These are phyloP conservation scores for Didymella lethalis DNA, from an alignment of 2,329 filamentous ascomycete species.

Conservation along the genomic window DNA sequence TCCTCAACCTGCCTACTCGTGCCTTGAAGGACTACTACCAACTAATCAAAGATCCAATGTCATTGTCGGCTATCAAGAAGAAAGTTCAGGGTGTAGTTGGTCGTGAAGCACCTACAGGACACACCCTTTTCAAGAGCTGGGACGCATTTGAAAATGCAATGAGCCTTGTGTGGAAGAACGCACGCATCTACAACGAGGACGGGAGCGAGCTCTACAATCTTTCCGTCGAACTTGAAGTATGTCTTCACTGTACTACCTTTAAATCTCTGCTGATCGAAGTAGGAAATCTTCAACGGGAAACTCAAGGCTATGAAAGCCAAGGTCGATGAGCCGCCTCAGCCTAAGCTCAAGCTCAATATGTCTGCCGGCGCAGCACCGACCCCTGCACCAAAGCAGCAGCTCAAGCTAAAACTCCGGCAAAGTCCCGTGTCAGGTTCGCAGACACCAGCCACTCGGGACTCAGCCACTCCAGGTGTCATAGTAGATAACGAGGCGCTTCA, in stretches of 20 bases:
- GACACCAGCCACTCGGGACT: constrained; percentile 51
- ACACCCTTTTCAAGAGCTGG: constrained; percentile 82
- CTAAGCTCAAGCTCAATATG: constrained; percentile 83
- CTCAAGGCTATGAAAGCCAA: constrained; percentile 75
- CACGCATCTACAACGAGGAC: constrained; percentile 89
- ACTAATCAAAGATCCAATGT: constrained; percentile 81
- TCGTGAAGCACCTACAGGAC: constrained; percentile 65
- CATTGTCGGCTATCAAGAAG: constrained; percentile 79
- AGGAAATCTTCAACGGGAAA: constrained; percentile 74
- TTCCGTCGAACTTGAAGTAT: constrained; percentile 80
- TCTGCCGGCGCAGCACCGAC: constrained; percentile 49
- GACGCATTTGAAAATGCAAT: constrained; percentile 80
- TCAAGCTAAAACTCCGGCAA: constrained; percentile 68
- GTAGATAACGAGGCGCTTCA: constrained; percentile 64
- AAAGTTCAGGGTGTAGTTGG: constrained; percentile 76
- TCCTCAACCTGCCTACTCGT: constrained; percentile 78
- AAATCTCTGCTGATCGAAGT: constrained; percentile 26
- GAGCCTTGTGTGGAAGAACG: constrained; percentile 85
- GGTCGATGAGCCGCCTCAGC: constrained; percentile 75
- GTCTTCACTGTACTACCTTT: constrained; percentile 18
- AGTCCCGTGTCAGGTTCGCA: constrained; percentile 51
- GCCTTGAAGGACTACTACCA: constrained; percentile 85
- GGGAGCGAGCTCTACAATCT: constrained; percentile 82
- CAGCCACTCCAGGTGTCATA: constrained; percentile 58
- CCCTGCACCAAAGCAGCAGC: constrained; percentile 52